These are phyloP conservation scores for Amorphotheca resinae DNA, from an alignment of 495 filamentous ascomycete genomes.

Conservation along the genomic window DNA sequence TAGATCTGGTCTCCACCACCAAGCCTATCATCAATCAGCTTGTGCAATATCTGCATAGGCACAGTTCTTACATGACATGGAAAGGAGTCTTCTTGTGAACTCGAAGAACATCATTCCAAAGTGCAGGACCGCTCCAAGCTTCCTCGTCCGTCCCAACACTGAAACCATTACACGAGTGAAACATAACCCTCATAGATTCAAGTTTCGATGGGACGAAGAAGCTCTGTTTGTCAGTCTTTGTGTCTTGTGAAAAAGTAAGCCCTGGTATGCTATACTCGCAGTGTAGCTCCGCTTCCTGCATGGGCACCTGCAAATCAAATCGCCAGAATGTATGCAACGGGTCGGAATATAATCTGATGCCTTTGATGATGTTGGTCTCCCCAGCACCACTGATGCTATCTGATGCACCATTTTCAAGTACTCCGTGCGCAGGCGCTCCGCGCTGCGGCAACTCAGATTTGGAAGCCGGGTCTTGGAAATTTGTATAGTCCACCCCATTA, in stretches of 20 bases:
- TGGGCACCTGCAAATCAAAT: constrained; percentile 50
- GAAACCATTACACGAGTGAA: constrained; percentile 95
- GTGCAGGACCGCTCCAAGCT: constrained; percentile 64
- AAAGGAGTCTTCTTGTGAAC: constrained; percentile 58
- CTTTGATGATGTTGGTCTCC: constrained; percentile 5
- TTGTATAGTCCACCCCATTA: constrained; percentile 12
- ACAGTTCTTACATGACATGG: constrained; percentile 57
- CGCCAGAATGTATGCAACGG: constrained; percentile 68
- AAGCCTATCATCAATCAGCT: constrained; percentile 29
- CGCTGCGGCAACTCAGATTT: neutral
- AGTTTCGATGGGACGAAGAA: constrained; percentile 67
- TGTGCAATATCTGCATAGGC: neutral
- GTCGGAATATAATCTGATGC: constrained; percentile 60
- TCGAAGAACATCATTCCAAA: constrained; percentile 87
- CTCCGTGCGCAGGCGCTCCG: neutral
- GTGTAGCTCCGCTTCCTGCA: constrained; percentile 39
- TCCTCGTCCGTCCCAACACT: constrained; percentile 84
- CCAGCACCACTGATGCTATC: neutral
- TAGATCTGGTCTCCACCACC: constrained; percentile 95
- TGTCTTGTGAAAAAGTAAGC: constrained; percentile 30
- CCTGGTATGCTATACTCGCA: constrained; percentile 49
- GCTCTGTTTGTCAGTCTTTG: constrained; percentile 33
- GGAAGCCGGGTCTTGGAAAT: neutral
- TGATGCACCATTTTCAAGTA: neutral
- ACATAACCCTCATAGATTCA: constrained; percentile 90